Percentiles rank a stretch among this genome's conserved stretches.
phyloP scores from a whole-genome alignment of 352 stramenopile species.

The Phytophthora pisi region DNA sequence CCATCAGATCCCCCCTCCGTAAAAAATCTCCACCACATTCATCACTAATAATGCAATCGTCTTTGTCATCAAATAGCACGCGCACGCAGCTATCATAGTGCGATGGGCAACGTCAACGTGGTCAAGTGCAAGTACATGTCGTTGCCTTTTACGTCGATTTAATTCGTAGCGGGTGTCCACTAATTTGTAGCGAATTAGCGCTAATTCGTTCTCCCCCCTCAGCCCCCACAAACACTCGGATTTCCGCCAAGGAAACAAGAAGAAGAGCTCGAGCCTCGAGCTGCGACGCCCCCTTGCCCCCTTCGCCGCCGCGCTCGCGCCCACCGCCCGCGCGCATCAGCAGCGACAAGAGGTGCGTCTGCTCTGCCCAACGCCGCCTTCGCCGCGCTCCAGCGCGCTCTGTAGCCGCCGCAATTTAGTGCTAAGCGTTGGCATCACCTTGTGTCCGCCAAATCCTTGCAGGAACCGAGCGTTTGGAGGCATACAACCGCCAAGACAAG shows the following conservation, averaged over 20 bases:
- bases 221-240: slow-evolving; percentile 12
- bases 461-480: slow-evolving; percentile 6
- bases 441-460: slow-evolving; percentile 9
- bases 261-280: slow-evolving; percentile 14
- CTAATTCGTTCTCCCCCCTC: not conserved
- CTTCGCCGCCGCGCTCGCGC: not conserved
- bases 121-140: no score
- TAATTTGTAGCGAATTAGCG: not conserved
- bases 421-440: slow-evolving; percentile 12
- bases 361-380: not conserved
- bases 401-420: slow-evolving; percentile 7
- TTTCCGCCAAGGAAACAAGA: slow-evolving; percentile 33
- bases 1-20: not conserved
- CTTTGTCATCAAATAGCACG: not conserved
- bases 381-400: not conserved
- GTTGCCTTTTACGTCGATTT: not conserved
- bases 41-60: slow-evolving; percentile 3
- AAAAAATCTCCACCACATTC: not conserved
- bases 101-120: no score
- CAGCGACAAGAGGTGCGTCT: slow-evolving; percentile 26
- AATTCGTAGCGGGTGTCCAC: not conserved
- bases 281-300: slow-evolving; percentile 12
- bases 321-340: not conserved
- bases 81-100: not conserved
- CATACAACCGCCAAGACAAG: slow-evolving; percentile 10